Evolutionary conservation across 768 basidiomycete genomes (phyloP).

Genomic region (Mycena capillaripes): DNA sequence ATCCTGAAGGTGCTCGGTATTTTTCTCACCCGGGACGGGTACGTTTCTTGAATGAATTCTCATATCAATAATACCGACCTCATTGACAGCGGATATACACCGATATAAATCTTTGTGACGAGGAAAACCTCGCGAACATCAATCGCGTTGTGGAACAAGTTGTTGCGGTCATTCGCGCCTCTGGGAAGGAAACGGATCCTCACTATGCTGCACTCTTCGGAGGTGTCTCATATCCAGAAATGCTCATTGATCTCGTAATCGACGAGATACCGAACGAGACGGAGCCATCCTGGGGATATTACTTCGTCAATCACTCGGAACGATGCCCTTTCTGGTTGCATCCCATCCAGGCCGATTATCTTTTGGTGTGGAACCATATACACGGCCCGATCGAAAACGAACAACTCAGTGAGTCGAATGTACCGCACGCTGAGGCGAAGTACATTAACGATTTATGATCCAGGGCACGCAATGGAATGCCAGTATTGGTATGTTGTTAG

Average conservation of each 20-base stretch:
- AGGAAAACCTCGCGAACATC: not conserved
- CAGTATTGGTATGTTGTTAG: slow-evolving; percentile 32
- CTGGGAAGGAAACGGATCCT: not conserved
- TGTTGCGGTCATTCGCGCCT: not conserved
- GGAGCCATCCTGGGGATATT: slow-evolving; percentile 29
- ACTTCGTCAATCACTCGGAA: slow-evolving; percentile 54
- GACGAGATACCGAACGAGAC: not conserved
- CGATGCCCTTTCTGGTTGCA: slow-evolving; percentile 59
- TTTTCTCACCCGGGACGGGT: slow-evolving; percentile 27
- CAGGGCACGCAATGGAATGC: slow-evolving; percentile 30
- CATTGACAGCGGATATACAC: slow-evolving; percentile 27
- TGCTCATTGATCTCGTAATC: slow-evolving; percentile 28
- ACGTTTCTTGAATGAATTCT: not conserved
- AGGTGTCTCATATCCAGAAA: not conserved
- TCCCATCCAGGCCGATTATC: slow-evolving; percentile 38
- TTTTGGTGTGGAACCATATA: slow-evolving; percentile 25
- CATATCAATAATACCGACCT: not conserved
- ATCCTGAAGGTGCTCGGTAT: slow-evolving; percentile 36
- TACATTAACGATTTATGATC: not conserved
- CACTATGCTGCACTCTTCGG: slow-evolving; percentile 21
- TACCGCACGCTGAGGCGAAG: not conserved
- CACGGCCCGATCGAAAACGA: slow-evolving; percentile 1
- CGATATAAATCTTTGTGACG: slow-evolving; percentile 22
- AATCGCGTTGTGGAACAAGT: slow-evolving; percentile 9
- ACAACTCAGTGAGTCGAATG: slow-evolving; percentile 10